Conservation (phyloP, 129 eudicot species). For the Flaveria trinervia region DNA sequence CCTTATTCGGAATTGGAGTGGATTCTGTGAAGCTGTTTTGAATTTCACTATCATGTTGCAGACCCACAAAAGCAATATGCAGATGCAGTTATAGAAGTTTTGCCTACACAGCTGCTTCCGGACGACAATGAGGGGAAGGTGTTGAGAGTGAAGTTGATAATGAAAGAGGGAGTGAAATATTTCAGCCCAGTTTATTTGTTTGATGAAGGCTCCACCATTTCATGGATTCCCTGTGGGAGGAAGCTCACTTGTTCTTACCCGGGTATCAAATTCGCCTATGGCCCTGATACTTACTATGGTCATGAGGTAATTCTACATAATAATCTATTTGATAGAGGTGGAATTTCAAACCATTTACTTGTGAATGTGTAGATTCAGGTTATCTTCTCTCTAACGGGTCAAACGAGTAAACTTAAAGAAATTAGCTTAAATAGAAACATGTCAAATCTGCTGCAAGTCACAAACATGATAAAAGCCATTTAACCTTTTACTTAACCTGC, state of each 20-base stretch:
- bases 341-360: background rate
- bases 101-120: constrained; percentile 94
- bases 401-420: background rate
- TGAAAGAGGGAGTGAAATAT: constrained; percentile 89
- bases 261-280: constrained; percentile 90
- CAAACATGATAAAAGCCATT: background rate
- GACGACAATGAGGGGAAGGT: constrained; percentile 91
- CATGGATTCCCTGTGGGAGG: constrained; percentile 98
- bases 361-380: background rate
- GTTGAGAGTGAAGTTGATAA: constrained; percentile 84
- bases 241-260: constrained; percentile 98
- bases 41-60: constrained; percentile 30
- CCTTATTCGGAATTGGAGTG: background rate
- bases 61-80: constrained; percentile 98
- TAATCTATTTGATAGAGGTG: background rate
- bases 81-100: constrained; percentile 93
- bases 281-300: constrained; percentile 82
- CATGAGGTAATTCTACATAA: constrained; percentile 58
- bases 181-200: constrained; percentile 94
- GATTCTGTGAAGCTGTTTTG: background rate
- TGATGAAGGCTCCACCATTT: constrained; percentile 93
- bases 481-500: background rate
- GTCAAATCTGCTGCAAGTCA: background rate
- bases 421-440: background rate
- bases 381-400: background rate